These are phyloP conservation scores for Amoebophrya sp. DNA, from an alignment of 169 alveolate species.

Conservation along the genomic window DNA sequence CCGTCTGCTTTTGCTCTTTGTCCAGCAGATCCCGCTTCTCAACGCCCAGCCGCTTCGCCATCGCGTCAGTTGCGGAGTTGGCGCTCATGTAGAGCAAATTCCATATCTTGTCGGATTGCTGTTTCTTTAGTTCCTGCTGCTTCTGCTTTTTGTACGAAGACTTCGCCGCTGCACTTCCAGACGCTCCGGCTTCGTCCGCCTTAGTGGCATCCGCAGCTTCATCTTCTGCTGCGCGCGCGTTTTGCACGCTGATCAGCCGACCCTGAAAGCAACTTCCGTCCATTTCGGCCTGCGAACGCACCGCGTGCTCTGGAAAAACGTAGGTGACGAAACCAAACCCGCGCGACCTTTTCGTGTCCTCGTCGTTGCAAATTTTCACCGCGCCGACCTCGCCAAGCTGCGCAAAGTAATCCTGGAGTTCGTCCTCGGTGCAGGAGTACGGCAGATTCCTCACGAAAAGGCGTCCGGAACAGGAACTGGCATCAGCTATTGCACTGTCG, in stretches of 20 bases:
- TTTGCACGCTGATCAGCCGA: too few relatives aligned
- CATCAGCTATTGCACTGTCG: not conserved
- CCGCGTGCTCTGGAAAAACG: slow-evolving; percentile 51
- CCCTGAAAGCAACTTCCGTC: slow-evolving; percentile 21
- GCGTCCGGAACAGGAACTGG: slow-evolving; percentile 34
- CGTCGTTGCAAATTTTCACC: slow-evolving; percentile 6
- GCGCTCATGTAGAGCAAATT: slow-evolving; percentile 80
- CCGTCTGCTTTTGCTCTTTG: slow-evolving; percentile 42
- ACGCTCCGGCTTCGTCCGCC: slow-evolving; percentile 9
- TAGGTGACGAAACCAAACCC: slow-evolving; percentile 55
- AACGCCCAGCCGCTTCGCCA: slow-evolving; percentile 57
- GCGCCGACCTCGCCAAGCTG: slow-evolving; percentile 24
- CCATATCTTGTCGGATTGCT: slow-evolving; percentile 67
- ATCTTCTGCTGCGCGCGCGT: too few relatives aligned
- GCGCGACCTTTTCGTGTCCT: slow-evolving; percentile 18
- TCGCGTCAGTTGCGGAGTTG: slow-evolving; percentile 73
- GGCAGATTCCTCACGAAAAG: slow-evolving; percentile 69
- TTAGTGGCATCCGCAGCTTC: too few relatives aligned
- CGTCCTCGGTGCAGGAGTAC: slow-evolving; percentile 67
- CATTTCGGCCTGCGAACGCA: slow-evolving; percentile 33
- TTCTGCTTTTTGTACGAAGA: slow-evolving; percentile 45
- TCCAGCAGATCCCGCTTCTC: slow-evolving; percentile 62
- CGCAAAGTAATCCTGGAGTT: slow-evolving; percentile 38
- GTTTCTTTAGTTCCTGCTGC: slow-evolving; percentile 54
- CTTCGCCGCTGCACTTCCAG: not conserved